Base-by-base conservation (phyloP, 768 basidiomycete genomes). In the Calocybe cyanea region DNA sequence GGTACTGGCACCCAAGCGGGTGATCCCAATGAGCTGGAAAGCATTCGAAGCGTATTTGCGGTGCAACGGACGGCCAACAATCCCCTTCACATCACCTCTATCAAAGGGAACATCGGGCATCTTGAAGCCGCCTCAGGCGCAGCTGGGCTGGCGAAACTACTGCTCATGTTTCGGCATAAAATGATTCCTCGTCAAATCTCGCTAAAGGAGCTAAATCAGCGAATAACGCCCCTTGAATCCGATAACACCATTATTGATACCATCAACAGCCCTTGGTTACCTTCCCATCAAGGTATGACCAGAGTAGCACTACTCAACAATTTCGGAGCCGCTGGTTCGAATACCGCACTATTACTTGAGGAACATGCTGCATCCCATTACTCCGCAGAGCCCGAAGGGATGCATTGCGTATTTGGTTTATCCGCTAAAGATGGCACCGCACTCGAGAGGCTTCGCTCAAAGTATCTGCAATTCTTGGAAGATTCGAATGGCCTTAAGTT, bases 21-120 rank as follows among this genome's bases (percentile, higher is more conserved):
- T 7, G 86, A 88, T 60, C 73, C 77, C 1, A 72, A 65, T 52
- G 87, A 88, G 56, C 55, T 87, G 30, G 74, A 77, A 47, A 80
- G 81, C 38, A 75, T 88, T 46, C 72, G 83, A 28, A 66, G 60
- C 13, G 74, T 81, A 21, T 74, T 88, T 45, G 67, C 72, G 2
- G 50, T 50, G 25, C 61, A 65, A 36, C 74, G 77, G 35, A 56
- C 63, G 2, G 43, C 56, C 10, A 58, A 63, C 46, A 78, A 80
- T 43, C 76, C 76, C 8, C 75, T 89, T 15, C 75, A 85, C 53
- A 62, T 88, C 17, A 80, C 81, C 6, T 84, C 82, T 2, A 67
- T 87, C 52, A 87, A 87, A 52, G 81, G 76, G 7, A 87, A 87
- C 55, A 76, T 87, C 18, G 86, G 87, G 0, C 87, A 89, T 56